phyloP scores from a whole-genome alignment of 257 asterid species.

The Solanum sejunctum region DNA sequence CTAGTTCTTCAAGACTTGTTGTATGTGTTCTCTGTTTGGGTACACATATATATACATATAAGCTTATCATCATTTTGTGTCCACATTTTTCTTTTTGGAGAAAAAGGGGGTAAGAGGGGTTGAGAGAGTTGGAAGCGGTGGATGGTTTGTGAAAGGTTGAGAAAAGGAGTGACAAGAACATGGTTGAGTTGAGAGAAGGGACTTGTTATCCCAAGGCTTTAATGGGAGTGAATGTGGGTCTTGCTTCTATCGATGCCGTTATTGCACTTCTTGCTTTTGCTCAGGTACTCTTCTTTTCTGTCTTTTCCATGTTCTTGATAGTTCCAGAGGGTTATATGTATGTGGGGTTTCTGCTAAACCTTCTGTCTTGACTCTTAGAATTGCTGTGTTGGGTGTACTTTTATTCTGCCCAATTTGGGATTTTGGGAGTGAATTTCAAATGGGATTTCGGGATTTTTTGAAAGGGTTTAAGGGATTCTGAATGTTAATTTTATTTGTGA shows the following conservation, averaged over 20 bases:
- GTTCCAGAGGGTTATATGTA: neutral
- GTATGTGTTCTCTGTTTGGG: neutral
- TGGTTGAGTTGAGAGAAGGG: slow-evolving; percentile 49
- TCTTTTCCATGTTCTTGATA: neutral
- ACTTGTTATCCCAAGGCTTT: slow-evolving; percentile 49
- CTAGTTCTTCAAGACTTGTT: neutral
- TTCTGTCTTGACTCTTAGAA: neutral
- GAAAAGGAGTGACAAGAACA: slow-evolving; percentile 5
- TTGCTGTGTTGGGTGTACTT: neutral
- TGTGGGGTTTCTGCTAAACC: neutral
- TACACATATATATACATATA: neutral
- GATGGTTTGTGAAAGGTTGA: neutral
- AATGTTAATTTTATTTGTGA: neutral
- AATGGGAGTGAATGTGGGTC: slow-evolving; percentile 49
- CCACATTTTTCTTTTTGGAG: neutral
- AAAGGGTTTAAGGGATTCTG: neutral
- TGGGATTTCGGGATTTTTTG: neutral
- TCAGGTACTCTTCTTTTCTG: slow-evolving; percentile 29
- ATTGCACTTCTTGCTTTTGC: slow-evolving; percentile 59
- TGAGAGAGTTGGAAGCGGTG: neutral
- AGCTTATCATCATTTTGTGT: neutral
- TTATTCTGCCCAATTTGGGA: neutral
- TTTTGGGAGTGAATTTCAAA: neutral
- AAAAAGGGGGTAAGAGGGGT: neutral
- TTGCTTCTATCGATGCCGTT: slow-evolving; percentile 55